A percentile compares a stretch with the other conserved stretches of the same genome.
These are phyloP conservation scores for Starmerella asiatica DNA, from an alignment of 805 yeast genomes.

Conservation along the genomic window DNA sequence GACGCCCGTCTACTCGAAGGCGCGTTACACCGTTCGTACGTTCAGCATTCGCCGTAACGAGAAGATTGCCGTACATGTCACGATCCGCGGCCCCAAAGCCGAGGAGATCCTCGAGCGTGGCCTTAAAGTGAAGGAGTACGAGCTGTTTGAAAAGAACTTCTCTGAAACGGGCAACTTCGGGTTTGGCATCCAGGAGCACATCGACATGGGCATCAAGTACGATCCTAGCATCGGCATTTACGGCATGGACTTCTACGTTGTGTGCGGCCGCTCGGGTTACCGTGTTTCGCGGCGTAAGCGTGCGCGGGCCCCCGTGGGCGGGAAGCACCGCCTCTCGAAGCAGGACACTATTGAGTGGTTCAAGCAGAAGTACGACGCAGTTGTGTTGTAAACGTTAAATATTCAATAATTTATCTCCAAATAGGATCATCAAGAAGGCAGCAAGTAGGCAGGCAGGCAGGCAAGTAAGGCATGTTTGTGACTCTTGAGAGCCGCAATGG, in stretches of 20 bases:
- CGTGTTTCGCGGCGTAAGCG: constrained; percentile 94
- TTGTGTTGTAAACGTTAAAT: constrained; percentile 37
- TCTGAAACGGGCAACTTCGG: constrained; percentile 99
- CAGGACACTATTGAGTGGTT: constrained; percentile 96
- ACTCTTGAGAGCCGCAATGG: too few relatives aligned
- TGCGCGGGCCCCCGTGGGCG: constrained; percentile 75
- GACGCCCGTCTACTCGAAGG: constrained; percentile 99
- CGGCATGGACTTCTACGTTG: constrained; percentile 99
- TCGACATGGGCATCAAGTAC: constrained; percentile 99
- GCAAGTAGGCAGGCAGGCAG: too few relatives aligned
- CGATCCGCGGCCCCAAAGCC: constrained; percentile 99
- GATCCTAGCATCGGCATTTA: constrained; percentile 99
- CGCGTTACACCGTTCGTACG: constrained; percentile 99
- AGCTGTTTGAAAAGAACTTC: constrained; percentile 87
- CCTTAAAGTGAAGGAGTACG: constrained; percentile 98
- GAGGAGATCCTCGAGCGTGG: constrained; percentile 99
- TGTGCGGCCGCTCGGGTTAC: constrained; percentile 98
- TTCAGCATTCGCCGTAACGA: constrained; percentile 99
- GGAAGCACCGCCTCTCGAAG: constrained; percentile 79
- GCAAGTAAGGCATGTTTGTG: too few relatives aligned
- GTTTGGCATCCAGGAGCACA: constrained; percentile 99
- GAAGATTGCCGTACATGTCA: constrained; percentile 98
- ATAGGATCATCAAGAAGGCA: too few relatives aligned
- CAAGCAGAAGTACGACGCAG: constrained; percentile 99
- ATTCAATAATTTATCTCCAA: not conserved